A percentile compares a stretch with the other conserved stretches of the same genome.
phyloP scores from a whole-genome alignment of 1,284 basidiomycete species.

The Microbotryomycetes sp. region DNA sequence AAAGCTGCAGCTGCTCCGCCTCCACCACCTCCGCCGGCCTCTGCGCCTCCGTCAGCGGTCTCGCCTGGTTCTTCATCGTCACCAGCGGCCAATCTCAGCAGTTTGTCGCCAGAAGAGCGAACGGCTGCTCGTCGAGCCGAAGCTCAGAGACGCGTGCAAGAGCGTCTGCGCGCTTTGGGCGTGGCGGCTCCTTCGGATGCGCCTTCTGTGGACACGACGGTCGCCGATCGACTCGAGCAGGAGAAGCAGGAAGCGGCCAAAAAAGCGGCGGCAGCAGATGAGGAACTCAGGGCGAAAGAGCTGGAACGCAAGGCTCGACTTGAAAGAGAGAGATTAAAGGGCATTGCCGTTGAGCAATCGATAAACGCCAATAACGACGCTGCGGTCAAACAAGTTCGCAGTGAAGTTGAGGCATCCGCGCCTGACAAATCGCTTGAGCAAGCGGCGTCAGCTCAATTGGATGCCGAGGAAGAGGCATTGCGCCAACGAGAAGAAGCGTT shows the following conservation, averaged over 20 bases:
- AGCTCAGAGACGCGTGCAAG: slow-evolving; percentile 76
- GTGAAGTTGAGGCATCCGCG: slow-evolving; percentile 26
- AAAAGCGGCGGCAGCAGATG: slow-evolving; percentile 52
- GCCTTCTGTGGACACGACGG: slow-evolving; percentile 26
- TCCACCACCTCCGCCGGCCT: slow-evolving; percentile 47
- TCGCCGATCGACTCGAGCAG: slow-evolving; percentile 37
- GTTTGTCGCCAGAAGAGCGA: slow-evolving; percentile 80
- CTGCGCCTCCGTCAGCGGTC: slow-evolving; percentile 47
- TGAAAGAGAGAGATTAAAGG: slow-evolving; percentile 56
- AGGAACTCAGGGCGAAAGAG: slow-evolving; percentile 65
- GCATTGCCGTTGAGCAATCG: slow-evolving; percentile 33
- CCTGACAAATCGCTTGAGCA: slow-evolving; percentile 1
- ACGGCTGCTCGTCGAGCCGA: slow-evolving; percentile 72
- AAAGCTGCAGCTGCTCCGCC: slow-evolving; percentile 32
- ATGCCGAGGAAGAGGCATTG: slow-evolving; percentile 67
- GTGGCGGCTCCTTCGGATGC: slow-evolving; percentile 51
- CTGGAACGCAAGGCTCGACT: slow-evolving; percentile 45
- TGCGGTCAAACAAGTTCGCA: slow-evolving; percentile 27
- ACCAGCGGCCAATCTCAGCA: slow-evolving; percentile 52
- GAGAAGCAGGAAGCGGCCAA: slow-evolving; percentile 42
- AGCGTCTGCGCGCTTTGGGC: slow-evolving; percentile 80
- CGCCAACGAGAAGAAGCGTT: slow-evolving; percentile 69
- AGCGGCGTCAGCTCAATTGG: slow-evolving; percentile 32
- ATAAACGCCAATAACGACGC: slow-evolving; percentile 39
- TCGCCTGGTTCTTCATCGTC: slow-evolving; percentile 42